Percentiles rank a stretch among this genome's conserved stretches.
Evolutionary conservation across 495 filamentous ascomycete species (phyloP).

Genomic region (Trichoderma orchidacearum): DNA sequence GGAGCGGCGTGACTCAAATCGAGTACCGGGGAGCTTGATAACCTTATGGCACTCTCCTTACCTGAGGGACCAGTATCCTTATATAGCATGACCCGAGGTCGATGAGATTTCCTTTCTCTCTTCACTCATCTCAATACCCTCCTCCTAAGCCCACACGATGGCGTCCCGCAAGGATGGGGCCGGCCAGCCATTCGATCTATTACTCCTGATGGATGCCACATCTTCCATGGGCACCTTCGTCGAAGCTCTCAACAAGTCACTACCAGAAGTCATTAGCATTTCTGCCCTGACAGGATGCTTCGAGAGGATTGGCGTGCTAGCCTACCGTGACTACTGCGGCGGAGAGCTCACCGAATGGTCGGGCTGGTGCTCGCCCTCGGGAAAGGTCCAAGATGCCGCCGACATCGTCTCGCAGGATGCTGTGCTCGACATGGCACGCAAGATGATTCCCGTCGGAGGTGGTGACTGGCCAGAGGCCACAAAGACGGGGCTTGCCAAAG

Average conservation of each 20-base stretch:
- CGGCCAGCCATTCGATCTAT: slow-evolving; percentile 11
- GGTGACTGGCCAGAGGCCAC: slow-evolving; percentile 29
- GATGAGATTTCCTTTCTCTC: background rate
- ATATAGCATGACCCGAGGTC: too few relatives aligned
- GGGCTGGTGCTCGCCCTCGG: slow-evolving; percentile 15
- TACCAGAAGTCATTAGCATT: slow-evolving; percentile 31
- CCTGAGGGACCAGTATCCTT: too few relatives aligned
- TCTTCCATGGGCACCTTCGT: slow-evolving; percentile 27
- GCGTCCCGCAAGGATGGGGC: background rate
- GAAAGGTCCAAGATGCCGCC: slow-evolving; percentile 1
- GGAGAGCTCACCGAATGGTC: slow-evolving; percentile 22
- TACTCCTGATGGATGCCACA: slow-evolving; percentile 30
- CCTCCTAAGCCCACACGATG: background rate
- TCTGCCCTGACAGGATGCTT: slow-evolving; percentile 30
- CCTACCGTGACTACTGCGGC: slow-evolving; percentile 29
- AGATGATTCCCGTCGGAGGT: slow-evolving; percentile 5
- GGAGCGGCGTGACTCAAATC: background rate
- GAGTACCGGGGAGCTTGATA: too few relatives aligned
- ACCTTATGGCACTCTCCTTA: too few relatives aligned
- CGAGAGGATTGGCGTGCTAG: slow-evolving; percentile 26
- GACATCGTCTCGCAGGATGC: slow-evolving; percentile 5
- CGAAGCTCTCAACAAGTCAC: slow-evolving; percentile 19
- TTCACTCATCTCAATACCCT: background rate
- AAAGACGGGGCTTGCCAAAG: slow-evolving; percentile 29
- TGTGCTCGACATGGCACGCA: slow-evolving; percentile 8